Conservation (phyloP, 495 filamentous ascomycete species). For the Talaromyces ruber region DNA sequence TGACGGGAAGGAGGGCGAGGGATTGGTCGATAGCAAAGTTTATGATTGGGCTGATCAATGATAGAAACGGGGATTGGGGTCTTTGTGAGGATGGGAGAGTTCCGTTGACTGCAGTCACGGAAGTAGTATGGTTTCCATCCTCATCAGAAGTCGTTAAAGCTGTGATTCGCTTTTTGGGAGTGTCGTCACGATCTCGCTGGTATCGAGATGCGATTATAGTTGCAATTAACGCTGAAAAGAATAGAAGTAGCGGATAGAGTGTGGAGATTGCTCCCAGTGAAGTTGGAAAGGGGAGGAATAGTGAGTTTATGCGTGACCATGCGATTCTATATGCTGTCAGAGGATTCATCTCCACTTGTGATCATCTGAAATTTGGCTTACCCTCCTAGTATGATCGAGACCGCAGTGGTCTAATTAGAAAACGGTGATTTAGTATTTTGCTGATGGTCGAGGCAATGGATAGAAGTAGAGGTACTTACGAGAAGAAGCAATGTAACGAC, state of each 20-base stretch:
- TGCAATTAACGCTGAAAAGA: conserved; percentile 5
- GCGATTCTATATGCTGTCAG: conserved; percentile 13
- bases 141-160: background rate
- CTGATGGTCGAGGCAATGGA: background rate
- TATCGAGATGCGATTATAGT: conserved; percentile 4
- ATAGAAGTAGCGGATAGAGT: conserved; percentile 13
- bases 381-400: conserved; percentile 4
- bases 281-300: conserved; percentile 18
- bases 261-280: conserved; percentile 19
- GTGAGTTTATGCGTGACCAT: conserved; percentile 17
- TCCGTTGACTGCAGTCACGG: background rate
- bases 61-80: background rate
- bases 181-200: background rate
- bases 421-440: background rate
- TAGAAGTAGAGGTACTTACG: background rate
- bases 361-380: background rate
- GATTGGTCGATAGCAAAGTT: conserved; percentile 15
- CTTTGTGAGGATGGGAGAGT: background rate
- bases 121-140: background rate
- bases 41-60: background rate
- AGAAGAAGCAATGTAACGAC: conserved; percentile 3
- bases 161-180: background rate
- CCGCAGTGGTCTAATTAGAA: background rate
- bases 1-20: conserved; percentile 38
- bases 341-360: background rate